Evolutionary conservation across 129 eudicot genomes (phyloP).

Genomic region (Artemisia annua): DNA sequence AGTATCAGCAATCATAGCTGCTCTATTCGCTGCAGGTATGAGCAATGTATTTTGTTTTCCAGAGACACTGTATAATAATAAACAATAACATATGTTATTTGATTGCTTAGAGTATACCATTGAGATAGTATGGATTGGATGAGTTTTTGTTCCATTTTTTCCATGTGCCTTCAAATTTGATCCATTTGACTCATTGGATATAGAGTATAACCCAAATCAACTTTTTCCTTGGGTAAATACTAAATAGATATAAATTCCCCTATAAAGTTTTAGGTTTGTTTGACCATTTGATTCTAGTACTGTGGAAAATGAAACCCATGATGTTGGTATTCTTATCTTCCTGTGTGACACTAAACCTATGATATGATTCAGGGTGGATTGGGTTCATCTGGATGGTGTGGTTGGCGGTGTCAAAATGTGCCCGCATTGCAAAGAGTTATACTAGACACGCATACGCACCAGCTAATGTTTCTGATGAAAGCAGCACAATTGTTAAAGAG

Average conservation of each 20-base stretch:
- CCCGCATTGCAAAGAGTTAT: conserved; percentile 57
- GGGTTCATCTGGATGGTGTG: conserved; percentile 74
- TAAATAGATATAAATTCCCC: background rate
- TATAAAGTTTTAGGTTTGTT: background rate
- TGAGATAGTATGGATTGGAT: too few relatives aligned
- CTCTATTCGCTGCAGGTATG: conserved; percentile 64
- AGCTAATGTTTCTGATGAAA: conserved; percentile 37
- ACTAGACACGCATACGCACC: conserved; percentile 39
- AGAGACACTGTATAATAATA: too few relatives aligned
- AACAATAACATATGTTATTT: too few relatives aligned
- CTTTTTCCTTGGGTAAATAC: background rate
- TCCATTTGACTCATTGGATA: background rate
- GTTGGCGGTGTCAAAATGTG: conserved; percentile 54
- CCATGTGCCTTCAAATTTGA: background rate
- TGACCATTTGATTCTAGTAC: background rate
- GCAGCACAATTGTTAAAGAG: conserved; percentile 25
- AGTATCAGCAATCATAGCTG: conserved; percentile 59
- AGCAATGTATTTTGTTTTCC: too few relatives aligned
- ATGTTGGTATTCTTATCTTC: background rate
- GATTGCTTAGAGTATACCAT: too few relatives aligned
- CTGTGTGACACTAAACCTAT: background rate
- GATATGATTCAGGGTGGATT: conserved; percentile 66
- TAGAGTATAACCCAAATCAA: background rate
- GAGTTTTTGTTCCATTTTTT: background rate
- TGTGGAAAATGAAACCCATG: background rate